A percentile compares a stretch with the other conserved stretches of the same genome.
These are phyloP conservation scores for Beauveria scarabaeidicola DNA, from an alignment of 2,329 filamentous ascomycete species.

Conservation along the genomic window DNA sequence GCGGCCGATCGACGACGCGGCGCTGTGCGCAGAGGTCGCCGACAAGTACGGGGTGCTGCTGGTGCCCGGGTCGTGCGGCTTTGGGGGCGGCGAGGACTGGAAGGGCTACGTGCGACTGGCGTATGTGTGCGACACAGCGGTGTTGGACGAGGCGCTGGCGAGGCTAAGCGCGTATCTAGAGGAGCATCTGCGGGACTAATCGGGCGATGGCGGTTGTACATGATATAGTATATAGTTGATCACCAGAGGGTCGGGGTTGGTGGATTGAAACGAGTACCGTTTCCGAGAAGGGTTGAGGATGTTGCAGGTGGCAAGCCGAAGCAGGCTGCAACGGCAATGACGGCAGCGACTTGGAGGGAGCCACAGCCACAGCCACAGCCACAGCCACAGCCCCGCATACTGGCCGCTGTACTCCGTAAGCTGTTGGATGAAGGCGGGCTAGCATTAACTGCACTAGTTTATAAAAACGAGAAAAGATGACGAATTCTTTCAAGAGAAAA, in stretches of 20 bases:
- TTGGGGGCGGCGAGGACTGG: constrained; percentile 59
- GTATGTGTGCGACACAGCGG: constrained; percentile 62
- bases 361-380: background rate
- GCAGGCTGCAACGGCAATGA: constrained; percentile 1
- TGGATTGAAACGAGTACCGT: background rate
- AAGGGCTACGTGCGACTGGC: constrained; percentile 70
- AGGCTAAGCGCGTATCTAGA: constrained; percentile 33
- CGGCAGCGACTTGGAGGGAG: background rate
- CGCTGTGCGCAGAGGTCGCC: constrained; percentile 61
- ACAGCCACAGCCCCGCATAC: background rate
- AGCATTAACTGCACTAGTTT: background rate
- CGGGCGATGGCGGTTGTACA: background rate
- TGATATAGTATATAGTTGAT: too few relatives aligned
- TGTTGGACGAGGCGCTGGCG: constrained; percentile 58
- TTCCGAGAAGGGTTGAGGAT: background rate
- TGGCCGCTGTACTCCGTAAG: too few relatives aligned
- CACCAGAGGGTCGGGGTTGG: background rate
- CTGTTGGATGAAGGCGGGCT: too few relatives aligned
- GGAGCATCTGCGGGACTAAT: background rate
- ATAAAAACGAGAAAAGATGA: too few relatives aligned
- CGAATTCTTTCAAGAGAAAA: too few relatives aligned
- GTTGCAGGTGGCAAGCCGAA: background rate
- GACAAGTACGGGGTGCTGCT: constrained; percentile 65
- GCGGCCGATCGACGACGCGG: constrained; percentile 59
- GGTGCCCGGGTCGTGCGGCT: constrained; percentile 64